Conservation (phyloP, 257 asterid genomes). For the Plectranthus barbatus region DNA sequence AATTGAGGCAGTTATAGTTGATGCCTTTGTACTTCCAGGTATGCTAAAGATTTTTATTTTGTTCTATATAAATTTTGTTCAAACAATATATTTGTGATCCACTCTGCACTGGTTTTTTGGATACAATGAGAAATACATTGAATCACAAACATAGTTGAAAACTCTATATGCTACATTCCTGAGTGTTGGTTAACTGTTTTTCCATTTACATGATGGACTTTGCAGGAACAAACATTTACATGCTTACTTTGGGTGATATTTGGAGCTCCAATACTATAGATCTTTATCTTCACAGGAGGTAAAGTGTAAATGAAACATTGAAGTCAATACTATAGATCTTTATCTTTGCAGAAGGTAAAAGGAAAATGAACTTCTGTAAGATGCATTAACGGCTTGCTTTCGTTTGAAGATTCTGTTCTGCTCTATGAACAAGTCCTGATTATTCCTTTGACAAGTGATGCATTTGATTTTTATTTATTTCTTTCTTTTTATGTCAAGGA, state of each 20-base stretch:
- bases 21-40: conserved; percentile 82
- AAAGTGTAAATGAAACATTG: neutral
- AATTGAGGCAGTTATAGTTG: conserved; percentile 80
- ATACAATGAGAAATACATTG: neutral
- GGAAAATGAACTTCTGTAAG: neutral
- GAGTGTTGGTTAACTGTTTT: conserved; percentile 1
- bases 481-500: neutral
- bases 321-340: conserved; percentile 38
- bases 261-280: conserved; percentile 95
- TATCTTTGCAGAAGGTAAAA: conserved; percentile 87
- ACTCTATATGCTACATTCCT: neutral
- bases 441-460: neutral
- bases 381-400: neutral
- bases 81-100: neutral
- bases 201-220: neutral
- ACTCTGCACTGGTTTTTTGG: neutral
- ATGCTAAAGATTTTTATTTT: conserved; percentile 9
- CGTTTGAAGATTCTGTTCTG: neutral
- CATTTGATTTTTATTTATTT: neutral
- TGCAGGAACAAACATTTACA: conserved; percentile 70
- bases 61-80: neutral
- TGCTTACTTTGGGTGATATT: conserved; percentile 83
- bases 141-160: neutral
- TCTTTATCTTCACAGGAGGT: conserved; percentile 92
- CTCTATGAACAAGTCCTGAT: neutral